phyloP scores from a whole-genome alignment of 2,329 filamentous ascomycete species.

The Bertia moriformis region DNA sequence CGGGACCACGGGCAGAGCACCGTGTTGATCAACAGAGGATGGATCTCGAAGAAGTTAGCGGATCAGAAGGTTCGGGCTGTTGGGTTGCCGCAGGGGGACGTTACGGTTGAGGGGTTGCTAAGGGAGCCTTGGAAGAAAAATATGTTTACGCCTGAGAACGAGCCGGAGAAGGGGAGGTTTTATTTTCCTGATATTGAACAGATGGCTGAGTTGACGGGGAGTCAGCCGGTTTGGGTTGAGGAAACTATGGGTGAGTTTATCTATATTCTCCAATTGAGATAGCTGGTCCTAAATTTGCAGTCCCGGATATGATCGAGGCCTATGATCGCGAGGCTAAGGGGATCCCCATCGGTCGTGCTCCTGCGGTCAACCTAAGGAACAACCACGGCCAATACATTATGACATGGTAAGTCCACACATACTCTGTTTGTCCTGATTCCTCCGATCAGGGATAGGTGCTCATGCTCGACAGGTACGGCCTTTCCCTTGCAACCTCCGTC shows the following conservation, averaged over 20 bases:
- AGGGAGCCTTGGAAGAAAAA: slow-evolving; percentile 93
- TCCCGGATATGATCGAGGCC: slow-evolving; percentile 62
- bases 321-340: slow-evolving; percentile 67
- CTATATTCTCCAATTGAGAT: slow-evolving; percentile 6
- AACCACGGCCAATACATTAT: slow-evolving; percentile 98
- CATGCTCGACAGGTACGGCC: slow-evolving; percentile 55
- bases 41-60: slow-evolving; percentile 68
- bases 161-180: slow-evolving; percentile 69
- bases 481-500: slow-evolving; percentile 70
- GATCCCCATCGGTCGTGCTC: slow-evolving; percentile 73
- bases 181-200: slow-evolving; percentile 88
- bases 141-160: slow-evolving; percentile 86
- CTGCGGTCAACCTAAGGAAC: slow-evolving; percentile 86
- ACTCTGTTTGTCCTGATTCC: slow-evolving; percentile 2
- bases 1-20: slow-evolving; percentile 39
- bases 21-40: slow-evolving; percentile 77
- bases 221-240: slow-evolving; percentile 86
- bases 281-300: slow-evolving; percentile 23
- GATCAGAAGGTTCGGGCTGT: slow-evolving; percentile 47
- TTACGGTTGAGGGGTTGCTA: slow-evolving; percentile 71
- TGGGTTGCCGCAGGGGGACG: slow-evolving; percentile 53
- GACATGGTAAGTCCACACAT: slow-evolving; percentile 60
- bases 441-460: slow-evolving; percentile 1
- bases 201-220: slow-evolving; percentile 74
- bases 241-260: slow-evolving; percentile 67